These are phyloP conservation scores for Magnusiomyces suaveolens DNA, from an alignment of 1,139 yeast genomes.

Conservation along the genomic window DNA sequence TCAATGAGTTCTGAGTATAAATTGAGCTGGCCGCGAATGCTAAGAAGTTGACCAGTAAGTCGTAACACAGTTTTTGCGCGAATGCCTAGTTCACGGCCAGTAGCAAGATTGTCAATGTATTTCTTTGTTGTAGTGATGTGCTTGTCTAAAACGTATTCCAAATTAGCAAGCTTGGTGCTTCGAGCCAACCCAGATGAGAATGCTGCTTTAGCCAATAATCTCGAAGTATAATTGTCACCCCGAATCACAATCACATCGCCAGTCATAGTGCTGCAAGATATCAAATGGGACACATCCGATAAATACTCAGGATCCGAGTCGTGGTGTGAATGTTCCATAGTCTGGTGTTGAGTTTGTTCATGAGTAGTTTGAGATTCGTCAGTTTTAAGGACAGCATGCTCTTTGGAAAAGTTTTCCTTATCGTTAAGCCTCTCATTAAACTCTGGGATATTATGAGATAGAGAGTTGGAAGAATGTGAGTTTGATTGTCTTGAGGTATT, in stretches of 20 bases:
- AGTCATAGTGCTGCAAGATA: constrained; percentile 36
- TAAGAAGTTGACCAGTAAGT: constrained; percentile 63
- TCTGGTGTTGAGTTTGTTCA: not conserved
- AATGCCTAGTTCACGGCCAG: constrained; percentile 45
- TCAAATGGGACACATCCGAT: constrained; percentile 5
- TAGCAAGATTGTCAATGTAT: constrained; percentile 56
- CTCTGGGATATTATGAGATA: no score
- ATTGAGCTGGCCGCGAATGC: constrained; percentile 71
- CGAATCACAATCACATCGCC: constrained; percentile 64
- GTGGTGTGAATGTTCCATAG: not conserved
- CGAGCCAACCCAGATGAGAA: constrained; percentile 81
- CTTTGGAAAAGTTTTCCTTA: no score
- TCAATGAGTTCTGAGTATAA: constrained; percentile 83
- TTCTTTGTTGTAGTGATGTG: constrained; percentile 53
- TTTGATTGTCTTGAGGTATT: not conserved
- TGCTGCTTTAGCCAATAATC: constrained; percentile 70
- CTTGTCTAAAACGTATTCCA: constrained; percentile 62
- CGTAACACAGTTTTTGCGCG: constrained; percentile 55
- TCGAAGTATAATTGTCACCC: constrained; percentile 39
- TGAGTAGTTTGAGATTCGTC: not conserved
- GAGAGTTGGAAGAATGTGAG: not conserved
- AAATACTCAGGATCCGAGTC: not conserved
- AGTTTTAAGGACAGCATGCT: not conserved
- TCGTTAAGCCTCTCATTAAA: no score
- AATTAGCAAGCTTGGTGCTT: constrained; percentile 71